A percentile compares a stretch with the other conserved stretches of the same genome.
phyloP scores from a whole-genome alignment of 257 asterid species.

The Hygrophila difformis region DNA sequence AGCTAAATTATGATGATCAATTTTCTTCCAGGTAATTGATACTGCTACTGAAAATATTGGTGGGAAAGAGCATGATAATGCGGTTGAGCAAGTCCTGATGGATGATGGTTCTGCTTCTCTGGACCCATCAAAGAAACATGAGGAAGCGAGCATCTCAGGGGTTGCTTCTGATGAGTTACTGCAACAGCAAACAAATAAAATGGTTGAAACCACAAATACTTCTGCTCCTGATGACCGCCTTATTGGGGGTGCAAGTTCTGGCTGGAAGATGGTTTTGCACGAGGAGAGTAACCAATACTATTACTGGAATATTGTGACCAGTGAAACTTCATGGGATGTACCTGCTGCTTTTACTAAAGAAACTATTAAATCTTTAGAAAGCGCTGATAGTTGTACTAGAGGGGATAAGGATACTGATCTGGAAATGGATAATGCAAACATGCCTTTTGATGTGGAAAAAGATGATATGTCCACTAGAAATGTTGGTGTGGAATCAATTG shows the following conservation, averaged over 20 bases:
- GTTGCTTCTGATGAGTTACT: conserved; percentile 26
- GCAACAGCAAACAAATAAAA: conserved; percentile 22
- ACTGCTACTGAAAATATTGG: conserved; percentile 22
- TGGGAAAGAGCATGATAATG: conserved; percentile 21
- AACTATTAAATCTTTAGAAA: conserved; percentile 26
- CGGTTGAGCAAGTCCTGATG: conserved; percentile 29
- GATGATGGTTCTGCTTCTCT: conserved; percentile 24
- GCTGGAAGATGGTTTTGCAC: conserved; percentile 86
- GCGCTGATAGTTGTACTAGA: conserved; percentile 25
- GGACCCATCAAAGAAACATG: conserved; percentile 27
- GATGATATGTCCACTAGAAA: conserved; percentile 17
- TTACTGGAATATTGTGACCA: conserved; percentile 81
- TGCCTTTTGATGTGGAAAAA: conserved; percentile 18
- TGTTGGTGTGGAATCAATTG: conserved; percentile 16
- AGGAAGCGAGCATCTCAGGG: conserved; percentile 21
- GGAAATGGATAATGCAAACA: conserved; percentile 13
- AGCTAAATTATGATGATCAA: conserved; percentile 1
- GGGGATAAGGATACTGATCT: conserved; percentile 11
- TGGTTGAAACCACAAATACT: conserved; percentile 26
- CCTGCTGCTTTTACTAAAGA: conserved; percentile 47
- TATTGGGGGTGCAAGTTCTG: conserved; percentile 37
- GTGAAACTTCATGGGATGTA: conserved; percentile 98
- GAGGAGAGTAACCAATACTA: conserved; percentile 89
- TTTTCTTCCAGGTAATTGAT: conserved; percentile 37
- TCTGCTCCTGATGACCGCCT: conserved; percentile 28